Evolutionary conservation across 257 asterid species (phyloP).

Genomic region (Linderniella brevidens): DNA sequence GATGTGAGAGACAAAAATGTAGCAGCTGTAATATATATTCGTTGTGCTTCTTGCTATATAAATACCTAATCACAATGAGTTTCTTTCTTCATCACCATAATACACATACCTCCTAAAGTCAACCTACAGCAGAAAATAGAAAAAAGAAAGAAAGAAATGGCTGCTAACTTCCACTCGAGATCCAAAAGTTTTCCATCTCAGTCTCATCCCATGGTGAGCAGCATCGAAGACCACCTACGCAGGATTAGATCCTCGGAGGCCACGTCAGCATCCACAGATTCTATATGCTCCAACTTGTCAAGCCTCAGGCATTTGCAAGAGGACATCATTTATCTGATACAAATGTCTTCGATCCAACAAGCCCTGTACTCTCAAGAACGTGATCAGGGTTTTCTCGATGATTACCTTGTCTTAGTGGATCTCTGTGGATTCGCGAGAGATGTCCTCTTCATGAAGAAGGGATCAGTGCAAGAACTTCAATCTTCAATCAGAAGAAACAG

Average conservation of each 20-base stretch:
- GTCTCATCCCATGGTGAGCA: conserved; percentile 17
- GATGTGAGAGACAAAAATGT: background rate
- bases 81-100: too few relatives aligned
- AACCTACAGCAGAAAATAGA: too few relatives aligned
- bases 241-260: conserved; percentile 16
- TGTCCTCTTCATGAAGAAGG: conserved; percentile 7
- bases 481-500: conserved; percentile 8
- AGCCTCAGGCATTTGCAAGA: conserved; percentile 20
- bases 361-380: too few relatives aligned
- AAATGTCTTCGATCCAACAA: too few relatives aligned
- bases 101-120: too few relatives aligned
- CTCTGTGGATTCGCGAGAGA: conserved; percentile 8
- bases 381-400: conserved; percentile 6
- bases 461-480: conserved; percentile 17
- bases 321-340: conserved; percentile 9
- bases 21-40: conserved; percentile 6
- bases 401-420: conserved; percentile 18
- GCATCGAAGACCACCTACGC: conserved; percentile 12
- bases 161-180: conserved; percentile 11
- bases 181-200: conserved; percentile 23
- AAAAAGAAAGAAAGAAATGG: conserved; percentile 6
- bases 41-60: background rate
- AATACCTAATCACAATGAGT: too few relatives aligned
- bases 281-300: conserved; percentile 14
- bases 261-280: background rate